Evolutionary conservation across 371 early-diverging fungal genomes (phyloP), one percentile per base, ranked within the genome.

Genomic region (Basidiobolus meristosporus): DNA sequence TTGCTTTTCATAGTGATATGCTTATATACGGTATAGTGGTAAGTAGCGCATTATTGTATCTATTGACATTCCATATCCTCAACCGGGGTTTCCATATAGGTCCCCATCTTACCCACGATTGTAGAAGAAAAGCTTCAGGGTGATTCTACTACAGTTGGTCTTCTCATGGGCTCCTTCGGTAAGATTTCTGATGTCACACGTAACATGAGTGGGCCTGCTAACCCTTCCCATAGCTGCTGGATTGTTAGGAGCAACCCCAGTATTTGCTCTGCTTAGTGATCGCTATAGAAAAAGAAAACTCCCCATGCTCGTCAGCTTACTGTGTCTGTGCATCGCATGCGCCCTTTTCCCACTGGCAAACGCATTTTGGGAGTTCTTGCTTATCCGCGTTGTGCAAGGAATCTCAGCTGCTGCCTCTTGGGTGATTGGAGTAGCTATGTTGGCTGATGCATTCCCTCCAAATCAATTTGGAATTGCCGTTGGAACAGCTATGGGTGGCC

Each of bases 91-190:
- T 26, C 16, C 3, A 1, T 4, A 15, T 10, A 36, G 36, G 73
- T 87, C 18, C 89, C 90, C 18, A 70, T 84, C 38, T 56, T 88
- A 23, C 90, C 90, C 2, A 54, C 60, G 18, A 67, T 90, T 12
- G 70, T 89, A 9, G 57, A 69, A 39, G 65, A 76, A 7, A 52
- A 64, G 14, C 59, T 71, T 36, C 62, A 68, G 14, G 73, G 73
- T 18, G 65, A 73, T 47, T 62, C 73, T 1, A 53, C 61, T 16
- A 67, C 65, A 44, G 70, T 81, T 39, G 88, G 87, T 2, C 56
- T 87, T 21, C 65, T 90, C 28, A 77, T 90, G 52, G 85, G 80
- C 4, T 70, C 67, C 46, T 87, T 77, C 52, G 83, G 81, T 63
- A 64, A 48, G 35, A 28, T 17, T 34, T 3, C 12, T 41, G 30